These are phyloP conservation scores for Schizophyllum amplum DNA, from an alignment of 1,284 basidiomycete species.

Conservation along the genomic window DNA sequence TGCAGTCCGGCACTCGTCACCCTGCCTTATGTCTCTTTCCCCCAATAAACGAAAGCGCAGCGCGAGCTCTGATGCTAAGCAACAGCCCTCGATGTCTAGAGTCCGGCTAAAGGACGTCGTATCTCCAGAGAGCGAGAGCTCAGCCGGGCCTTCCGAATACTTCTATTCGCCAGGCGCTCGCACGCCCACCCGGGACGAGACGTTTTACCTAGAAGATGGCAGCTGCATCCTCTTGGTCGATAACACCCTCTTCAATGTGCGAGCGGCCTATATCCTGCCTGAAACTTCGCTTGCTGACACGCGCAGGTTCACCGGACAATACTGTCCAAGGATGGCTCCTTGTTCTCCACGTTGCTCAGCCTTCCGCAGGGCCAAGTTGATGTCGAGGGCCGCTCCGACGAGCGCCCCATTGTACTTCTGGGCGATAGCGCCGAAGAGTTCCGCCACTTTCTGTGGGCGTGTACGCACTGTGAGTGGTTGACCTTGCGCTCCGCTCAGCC, in stretches of 20 bases:
- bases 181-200: constrained; percentile 19
- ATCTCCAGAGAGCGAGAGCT: not conserved
- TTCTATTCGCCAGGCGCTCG: not conserved
- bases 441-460: constrained; percentile 59
- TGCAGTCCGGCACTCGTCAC: no score
- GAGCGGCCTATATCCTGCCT: constrained; percentile 14
- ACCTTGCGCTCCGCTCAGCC: constrained; percentile 2
- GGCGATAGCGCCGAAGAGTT: constrained; percentile 58
- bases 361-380: constrained; percentile 43
- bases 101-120: not conserved
- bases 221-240: constrained; percentile 51
- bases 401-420: constrained; percentile 49
- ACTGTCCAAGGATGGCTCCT: constrained; percentile 52
- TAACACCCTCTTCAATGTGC: constrained; percentile 58
- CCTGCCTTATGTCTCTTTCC: not conserved
- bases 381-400: constrained; percentile 50
- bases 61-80: not conserved
- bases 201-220: constrained; percentile 46
- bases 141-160: not conserved
- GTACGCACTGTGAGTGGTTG: constrained; percentile 32
- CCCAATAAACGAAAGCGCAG: not conserved
- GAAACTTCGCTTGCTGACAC: not conserved
- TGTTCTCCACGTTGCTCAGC: constrained; percentile 54
- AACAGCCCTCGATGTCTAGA: not conserved
- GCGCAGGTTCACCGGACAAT: constrained; percentile 56